Conservation (phyloP, 495 filamentous ascomycete genomes). For the Penicillium egyptiacum region DNA sequence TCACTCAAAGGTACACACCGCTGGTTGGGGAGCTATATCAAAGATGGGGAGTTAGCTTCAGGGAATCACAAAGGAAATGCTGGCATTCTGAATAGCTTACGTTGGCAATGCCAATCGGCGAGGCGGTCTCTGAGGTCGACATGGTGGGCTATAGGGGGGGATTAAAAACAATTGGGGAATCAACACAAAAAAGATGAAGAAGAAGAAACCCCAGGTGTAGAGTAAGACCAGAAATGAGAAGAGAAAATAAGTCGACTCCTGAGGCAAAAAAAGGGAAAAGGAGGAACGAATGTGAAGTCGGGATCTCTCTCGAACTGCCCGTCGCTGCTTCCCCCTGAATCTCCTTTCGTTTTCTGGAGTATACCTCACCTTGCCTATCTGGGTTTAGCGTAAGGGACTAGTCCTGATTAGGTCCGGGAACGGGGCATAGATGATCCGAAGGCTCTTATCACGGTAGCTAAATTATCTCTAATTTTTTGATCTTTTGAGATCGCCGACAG, state of each 20-base stretch:
- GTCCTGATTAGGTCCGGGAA: conserved; percentile 15
- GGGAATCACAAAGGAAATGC: not conserved
- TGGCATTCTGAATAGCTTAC: conserved; percentile 47
- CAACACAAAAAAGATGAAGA: conserved; percentile 20
- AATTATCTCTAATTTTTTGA: conserved; percentile 29
- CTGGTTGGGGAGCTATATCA: conserved; percentile 79
- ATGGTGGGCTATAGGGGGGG: conserved; percentile 52
- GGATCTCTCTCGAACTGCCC: conserved; percentile 20
- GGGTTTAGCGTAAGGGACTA: conserved; percentile 25
- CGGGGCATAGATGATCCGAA: conserved; percentile 28
- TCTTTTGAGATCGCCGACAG: conserved; percentile 29
- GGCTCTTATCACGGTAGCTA: conserved; percentile 26
- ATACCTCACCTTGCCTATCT: conserved; percentile 36
- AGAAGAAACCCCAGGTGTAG: conserved; percentile 15
- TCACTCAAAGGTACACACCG: conserved; percentile 48
- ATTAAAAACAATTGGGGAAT: conserved; percentile 22
- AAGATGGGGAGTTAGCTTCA: conserved; percentile 23
- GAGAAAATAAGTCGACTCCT: conserved; percentile 12
- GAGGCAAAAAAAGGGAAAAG: conserved; percentile 23
- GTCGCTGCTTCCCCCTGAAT: conserved; percentile 37
- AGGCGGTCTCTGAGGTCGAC: conserved; percentile 79
- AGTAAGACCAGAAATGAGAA: conserved; percentile 5
- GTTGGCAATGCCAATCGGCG: conserved; percentile 99
- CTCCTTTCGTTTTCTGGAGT: conserved; percentile 41
- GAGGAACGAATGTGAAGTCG: conserved; percentile 13